phyloP scores from a whole-genome alignment of 2,329 filamentous ascomycete species.

The Neurospora sp. region DNA sequence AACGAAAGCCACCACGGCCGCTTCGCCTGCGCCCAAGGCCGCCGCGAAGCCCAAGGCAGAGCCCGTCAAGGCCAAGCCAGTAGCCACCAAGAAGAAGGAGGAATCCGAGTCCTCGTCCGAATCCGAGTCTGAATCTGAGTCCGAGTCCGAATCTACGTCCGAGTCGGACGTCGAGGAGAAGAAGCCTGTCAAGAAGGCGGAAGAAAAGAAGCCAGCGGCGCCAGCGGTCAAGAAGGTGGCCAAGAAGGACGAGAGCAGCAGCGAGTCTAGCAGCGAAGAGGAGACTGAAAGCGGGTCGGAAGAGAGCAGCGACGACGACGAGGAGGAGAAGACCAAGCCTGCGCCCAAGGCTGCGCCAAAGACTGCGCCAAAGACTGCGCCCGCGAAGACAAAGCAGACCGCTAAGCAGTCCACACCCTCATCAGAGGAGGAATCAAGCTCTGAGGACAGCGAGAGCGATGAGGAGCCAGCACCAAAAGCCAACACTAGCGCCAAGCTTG shows the following conservation, averaged over 20 bases:
- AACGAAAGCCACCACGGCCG: conserved; percentile 7
- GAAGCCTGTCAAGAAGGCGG: conserved; percentile 14
- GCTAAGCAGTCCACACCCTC: not conserved
- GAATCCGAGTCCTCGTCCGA: not conserved
- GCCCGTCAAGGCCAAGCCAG: not conserved
- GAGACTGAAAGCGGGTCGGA: conserved; percentile 11
- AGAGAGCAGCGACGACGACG: conserved; percentile 1
- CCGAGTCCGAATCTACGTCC: conserved; percentile 1
- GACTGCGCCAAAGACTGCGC: not conserved
- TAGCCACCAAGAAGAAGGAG: not conserved
- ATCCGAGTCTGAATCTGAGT: not conserved
- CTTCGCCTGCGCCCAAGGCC: not conserved
- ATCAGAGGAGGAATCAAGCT: conserved; percentile 5
- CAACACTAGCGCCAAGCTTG: conserved; percentile 5
- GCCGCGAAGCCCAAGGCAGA: not conserved
- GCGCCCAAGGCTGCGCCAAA: conserved; percentile 10
- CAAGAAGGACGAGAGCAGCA: conserved; percentile 11
- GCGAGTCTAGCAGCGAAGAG: conserved; percentile 5
- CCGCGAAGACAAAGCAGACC: not conserved
- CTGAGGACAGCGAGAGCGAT: conserved; percentile 19
- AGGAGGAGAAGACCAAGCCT: conserved; percentile 8
- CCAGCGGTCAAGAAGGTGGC: conserved; percentile 15
- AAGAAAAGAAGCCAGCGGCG: conserved; percentile 19
- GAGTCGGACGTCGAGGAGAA: conserved; percentile 4
- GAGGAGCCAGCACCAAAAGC: conserved; percentile 13